These are phyloP conservation scores for Conticribra guillardii DNA, from an alignment of 108 stramenopile genomes.

Conservation along the genomic window DNA sequence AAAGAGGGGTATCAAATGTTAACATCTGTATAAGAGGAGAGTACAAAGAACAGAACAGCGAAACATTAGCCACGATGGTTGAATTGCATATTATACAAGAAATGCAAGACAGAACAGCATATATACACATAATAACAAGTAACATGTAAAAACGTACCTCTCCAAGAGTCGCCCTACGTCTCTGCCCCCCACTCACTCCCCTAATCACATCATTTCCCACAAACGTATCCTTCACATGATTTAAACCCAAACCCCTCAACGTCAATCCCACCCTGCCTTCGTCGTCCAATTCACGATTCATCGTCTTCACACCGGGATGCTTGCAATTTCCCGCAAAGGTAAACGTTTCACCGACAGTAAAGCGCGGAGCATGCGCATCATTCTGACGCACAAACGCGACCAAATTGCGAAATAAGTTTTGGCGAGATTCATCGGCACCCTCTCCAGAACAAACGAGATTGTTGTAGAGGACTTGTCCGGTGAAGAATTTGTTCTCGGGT, in stretches of 20 bases:
- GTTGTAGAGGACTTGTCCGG: slow-evolving; percentile 35
- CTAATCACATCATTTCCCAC: slow-evolving; percentile 60
- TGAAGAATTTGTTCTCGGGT: slow-evolving; percentile 18
- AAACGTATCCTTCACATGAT: slow-evolving; percentile 73
- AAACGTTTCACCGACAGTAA: slow-evolving; percentile 48
- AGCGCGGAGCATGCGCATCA: slow-evolving; percentile 42
- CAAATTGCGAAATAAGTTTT: slow-evolving; percentile 26
- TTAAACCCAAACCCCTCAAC: slow-evolving; percentile 61
- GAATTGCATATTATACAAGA: background rate
- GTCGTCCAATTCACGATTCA: background rate
- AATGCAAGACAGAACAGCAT: background rate
- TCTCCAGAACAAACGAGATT: slow-evolving; percentile 21
- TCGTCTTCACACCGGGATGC: slow-evolving; percentile 17
- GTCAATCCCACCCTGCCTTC: slow-evolving; percentile 27
- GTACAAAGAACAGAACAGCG: too few species aligned
- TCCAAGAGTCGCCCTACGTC: slow-evolving; percentile 55
- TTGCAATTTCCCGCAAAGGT: slow-evolving; percentile 34
- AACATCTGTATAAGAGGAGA: slow-evolving; percentile 10
- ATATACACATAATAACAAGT: slow-evolving; percentile 36
- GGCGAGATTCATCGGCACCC: slow-evolving; percentile 8
- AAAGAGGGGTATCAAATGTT: slow-evolving; percentile 25
- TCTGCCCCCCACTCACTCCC: slow-evolving; percentile 62
- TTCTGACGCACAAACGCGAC: slow-evolving; percentile 43
- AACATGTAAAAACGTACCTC: slow-evolving; percentile 43
- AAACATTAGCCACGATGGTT: too few species aligned